Evolutionary conservation across 768 basidiomycete species (phyloP).

Genomic region (Pleurotus tuoliensis): DNA sequence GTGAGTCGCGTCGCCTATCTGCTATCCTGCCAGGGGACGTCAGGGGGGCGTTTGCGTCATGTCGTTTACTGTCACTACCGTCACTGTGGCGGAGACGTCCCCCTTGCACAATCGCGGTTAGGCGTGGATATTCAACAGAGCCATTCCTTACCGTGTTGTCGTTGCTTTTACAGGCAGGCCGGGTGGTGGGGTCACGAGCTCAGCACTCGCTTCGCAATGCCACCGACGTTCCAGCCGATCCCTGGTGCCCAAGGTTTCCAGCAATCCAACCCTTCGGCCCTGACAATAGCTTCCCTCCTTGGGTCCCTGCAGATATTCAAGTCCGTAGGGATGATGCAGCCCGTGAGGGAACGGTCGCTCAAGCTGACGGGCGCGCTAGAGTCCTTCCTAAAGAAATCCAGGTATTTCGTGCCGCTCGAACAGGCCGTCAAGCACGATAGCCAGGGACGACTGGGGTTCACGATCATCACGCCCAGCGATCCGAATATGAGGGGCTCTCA

Average conservation of each 20-base stretch:
- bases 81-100: neutral
- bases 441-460: constrained; percentile 51
- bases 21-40: no score
- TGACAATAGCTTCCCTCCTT: constrained; percentile 75
- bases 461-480: constrained; percentile 85
- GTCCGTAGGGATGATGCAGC: constrained; percentile 68
- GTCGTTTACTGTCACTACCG: neutral
- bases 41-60: neutral
- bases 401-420: constrained; percentile 53
- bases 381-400: constrained; percentile 52
- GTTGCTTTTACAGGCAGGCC: constrained; percentile 55
- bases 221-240: constrained; percentile 75
- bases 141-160: constrained; percentile 6
- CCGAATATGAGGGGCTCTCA: constrained; percentile 76
- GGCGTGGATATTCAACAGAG: no score
- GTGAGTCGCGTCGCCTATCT: constrained; percentile 34
- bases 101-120: no score
- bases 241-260: constrained; percentile 93
- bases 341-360: constrained; percentile 66
- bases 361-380: constrained; percentile 73
- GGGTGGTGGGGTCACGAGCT: constrained; percentile 99
- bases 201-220: constrained; percentile 88
- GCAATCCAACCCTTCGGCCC: constrained; percentile 89
- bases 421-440: constrained; percentile 26
- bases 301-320: constrained; percentile 82